Percentiles rank a stretch among this genome's conserved stretches.
These are phyloP conservation scores for Polyplosphaeria fusca DNA, from an alignment of 495 filamentous ascomycete genomes.

Conservation along the genomic window DNA sequence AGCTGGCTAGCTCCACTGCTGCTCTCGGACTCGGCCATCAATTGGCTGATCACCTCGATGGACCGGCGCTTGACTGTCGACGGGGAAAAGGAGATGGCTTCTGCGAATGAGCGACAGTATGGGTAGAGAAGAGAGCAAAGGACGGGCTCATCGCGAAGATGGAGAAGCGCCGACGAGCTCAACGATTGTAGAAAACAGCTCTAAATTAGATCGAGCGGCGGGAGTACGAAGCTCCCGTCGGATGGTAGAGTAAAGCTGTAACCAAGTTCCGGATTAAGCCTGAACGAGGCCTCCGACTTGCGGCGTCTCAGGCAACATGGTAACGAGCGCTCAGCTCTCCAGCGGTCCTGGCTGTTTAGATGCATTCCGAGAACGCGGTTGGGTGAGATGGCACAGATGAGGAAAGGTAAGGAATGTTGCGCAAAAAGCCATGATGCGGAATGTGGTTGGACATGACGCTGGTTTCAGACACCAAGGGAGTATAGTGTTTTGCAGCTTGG, in stretches of 20 bases:
- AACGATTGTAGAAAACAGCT: background rate
- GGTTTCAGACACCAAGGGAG: background rate
- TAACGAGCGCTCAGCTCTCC: slow-evolving; percentile 1
- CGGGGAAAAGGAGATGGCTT: slow-evolving; percentile 1
- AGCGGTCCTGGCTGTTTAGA: slow-evolving; percentile 11
- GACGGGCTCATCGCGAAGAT: slow-evolving; percentile 29
- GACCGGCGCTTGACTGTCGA: background rate
- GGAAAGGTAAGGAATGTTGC: slow-evolving; percentile 27
- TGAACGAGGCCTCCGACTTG: slow-evolving; percentile 27
- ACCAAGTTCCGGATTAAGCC: slow-evolving; percentile 26
- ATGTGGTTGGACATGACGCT: slow-evolving; percentile 4
- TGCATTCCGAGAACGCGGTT: slow-evolving; percentile 22
- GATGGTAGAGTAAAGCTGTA: slow-evolving; percentile 20
- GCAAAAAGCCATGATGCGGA: slow-evolving; percentile 5
- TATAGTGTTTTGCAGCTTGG: background rate
- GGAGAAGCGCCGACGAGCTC: slow-evolving; percentile 10
- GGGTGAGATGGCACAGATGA: background rate
- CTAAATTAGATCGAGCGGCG: slow-evolving; percentile 9
- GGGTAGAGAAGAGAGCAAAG: slow-evolving; percentile 8
- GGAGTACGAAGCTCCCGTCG: slow-evolving; percentile 17
- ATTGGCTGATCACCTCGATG: slow-evolving; percentile 13
- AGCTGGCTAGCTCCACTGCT: slow-evolving; percentile 26
- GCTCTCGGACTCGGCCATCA: slow-evolving; percentile 28
- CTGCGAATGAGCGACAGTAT: slow-evolving; percentile 1
- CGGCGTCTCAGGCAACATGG: slow-evolving; percentile 25